Conservation (phyloP, 805 yeast species). For the Clavispora fructus region DNA sequence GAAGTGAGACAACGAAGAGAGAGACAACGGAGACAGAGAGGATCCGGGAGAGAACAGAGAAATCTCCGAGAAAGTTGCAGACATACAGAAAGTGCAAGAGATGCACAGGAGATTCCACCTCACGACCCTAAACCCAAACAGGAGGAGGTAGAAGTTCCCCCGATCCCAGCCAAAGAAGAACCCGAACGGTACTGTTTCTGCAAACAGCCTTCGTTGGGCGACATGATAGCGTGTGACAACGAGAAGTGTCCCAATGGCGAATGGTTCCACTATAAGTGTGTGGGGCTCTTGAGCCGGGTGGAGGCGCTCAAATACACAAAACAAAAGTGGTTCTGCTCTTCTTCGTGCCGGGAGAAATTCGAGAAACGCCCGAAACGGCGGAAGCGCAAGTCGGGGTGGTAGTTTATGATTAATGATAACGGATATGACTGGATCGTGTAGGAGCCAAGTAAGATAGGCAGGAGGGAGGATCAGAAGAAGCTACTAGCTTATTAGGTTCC, state of each 20-base stretch:
- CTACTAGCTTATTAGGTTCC: too few relatives aligned
- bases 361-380: background rate
- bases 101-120: too few relatives aligned
- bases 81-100: too few relatives aligned
- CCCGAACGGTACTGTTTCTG: conserved; percentile 20
- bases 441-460: too few relatives aligned
- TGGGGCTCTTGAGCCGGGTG: conserved; percentile 33
- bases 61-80: too few relatives aligned
- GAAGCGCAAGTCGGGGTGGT: background rate
- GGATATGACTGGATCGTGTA: background rate
- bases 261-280: conserved; percentile 44
- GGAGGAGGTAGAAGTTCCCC: background rate
- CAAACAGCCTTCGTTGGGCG: conserved; percentile 24
- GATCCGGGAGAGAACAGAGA: too few relatives aligned
- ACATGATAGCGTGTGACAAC: conserved; percentile 27
- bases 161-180: conserved; percentile 1
- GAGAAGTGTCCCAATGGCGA: conserved; percentile 39
- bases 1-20: too few relatives aligned
- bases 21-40: too few relatives aligned
- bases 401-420: background rate
- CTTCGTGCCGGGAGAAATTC: conserved; percentile 19
- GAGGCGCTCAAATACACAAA: conserved; percentile 32
- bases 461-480: too few relatives aligned
- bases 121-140: background rate
- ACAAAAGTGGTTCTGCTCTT: conserved; percentile 38